Percentiles rank a stretch among this genome's conserved stretches.
phyloP scores from a whole-genome alignment of 495 filamentous ascomycete species.

The Penicillium fimorum region DNA sequence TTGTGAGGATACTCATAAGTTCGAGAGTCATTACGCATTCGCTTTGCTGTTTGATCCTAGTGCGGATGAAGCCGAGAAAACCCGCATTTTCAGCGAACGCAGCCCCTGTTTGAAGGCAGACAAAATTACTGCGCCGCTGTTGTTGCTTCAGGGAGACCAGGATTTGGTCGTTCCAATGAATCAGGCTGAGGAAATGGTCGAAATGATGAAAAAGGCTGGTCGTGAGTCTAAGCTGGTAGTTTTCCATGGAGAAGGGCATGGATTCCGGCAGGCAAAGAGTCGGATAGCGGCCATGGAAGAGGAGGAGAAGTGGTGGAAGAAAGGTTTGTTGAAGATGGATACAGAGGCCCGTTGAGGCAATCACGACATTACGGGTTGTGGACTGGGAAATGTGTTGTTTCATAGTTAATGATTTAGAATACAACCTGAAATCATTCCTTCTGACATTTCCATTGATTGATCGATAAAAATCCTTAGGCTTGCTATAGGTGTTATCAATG shows the following conservation, averaged over 20 bases:
- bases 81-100: slow-evolving; percentile 27
- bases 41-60: slow-evolving; percentile 26
- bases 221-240: slow-evolving; percentile 36
- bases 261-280: slow-evolving; percentile 29
- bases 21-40: slow-evolving; percentile 44
- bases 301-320: slow-evolving; percentile 36
- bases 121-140: slow-evolving; percentile 38
- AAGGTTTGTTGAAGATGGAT: slow-evolving; percentile 9
- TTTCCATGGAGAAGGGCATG: slow-evolving; percentile 44
- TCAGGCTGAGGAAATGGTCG: slow-evolving; percentile 39
- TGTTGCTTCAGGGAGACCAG: slow-evolving; percentile 40
- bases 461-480: too few relatives aligned
- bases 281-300: slow-evolving; percentile 24
- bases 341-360: too few relatives aligned
- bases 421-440: too few relatives aligned
- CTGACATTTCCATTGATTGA: too few relatives aligned
- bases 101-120: slow-evolving; percentile 40
- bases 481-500: too few relatives aligned
- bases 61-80: slow-evolving; percentile 30
- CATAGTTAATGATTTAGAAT: too few relatives aligned
- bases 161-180: slow-evolving; percentile 44
- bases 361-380: too few relatives aligned
- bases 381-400: too few relatives aligned
- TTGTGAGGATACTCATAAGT: slow-evolving; percentile 43
- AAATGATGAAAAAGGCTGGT: slow-evolving; percentile 27